Evolutionary conservation across 768 basidiomycete species (phyloP).

Genomic region (Mycena vulgaris): DNA sequence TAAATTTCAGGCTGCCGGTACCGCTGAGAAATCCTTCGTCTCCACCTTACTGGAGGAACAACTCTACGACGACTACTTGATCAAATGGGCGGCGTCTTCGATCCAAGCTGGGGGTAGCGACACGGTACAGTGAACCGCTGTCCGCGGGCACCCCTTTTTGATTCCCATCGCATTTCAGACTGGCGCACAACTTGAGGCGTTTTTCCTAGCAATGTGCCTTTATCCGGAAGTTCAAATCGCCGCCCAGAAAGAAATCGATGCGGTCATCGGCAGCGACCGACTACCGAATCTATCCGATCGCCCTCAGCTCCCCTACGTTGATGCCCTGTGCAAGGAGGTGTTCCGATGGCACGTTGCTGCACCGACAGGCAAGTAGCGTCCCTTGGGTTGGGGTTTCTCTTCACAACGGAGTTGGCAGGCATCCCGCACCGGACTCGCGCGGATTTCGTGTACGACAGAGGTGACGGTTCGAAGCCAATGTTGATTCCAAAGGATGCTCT

Average conservation of each 20-base stretch:
- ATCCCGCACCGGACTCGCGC: constrained; percentile 17
- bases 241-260: constrained; percentile 56
- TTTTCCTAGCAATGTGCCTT: constrained; percentile 43
- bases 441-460: constrained; percentile 10
- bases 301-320: constrained; percentile 37
- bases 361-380: constrained; percentile 32
- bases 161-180: background rate
- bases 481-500: constrained; percentile 19
- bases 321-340: constrained; percentile 41
- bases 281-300: constrained; percentile 41
- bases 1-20: too few relatives aligned
- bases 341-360: constrained; percentile 34
- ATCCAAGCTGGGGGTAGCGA: too few relatives aligned
- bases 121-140: too few relatives aligned
- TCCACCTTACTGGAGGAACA: too few relatives aligned
- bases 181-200: constrained; percentile 10
- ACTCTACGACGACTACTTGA: too few relatives aligned
- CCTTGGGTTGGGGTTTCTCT: background rate
- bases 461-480: background rate
- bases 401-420: background rate
- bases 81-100: too few relatives aligned
- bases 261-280: constrained; percentile 45
- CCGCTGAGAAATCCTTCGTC: background rate
- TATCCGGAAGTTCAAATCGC: constrained; percentile 49
- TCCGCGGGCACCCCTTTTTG: too few relatives aligned